Base-by-base conservation (phyloP, 192 early-diverging fungal species). In the Entomortierella lignicola region DNA sequence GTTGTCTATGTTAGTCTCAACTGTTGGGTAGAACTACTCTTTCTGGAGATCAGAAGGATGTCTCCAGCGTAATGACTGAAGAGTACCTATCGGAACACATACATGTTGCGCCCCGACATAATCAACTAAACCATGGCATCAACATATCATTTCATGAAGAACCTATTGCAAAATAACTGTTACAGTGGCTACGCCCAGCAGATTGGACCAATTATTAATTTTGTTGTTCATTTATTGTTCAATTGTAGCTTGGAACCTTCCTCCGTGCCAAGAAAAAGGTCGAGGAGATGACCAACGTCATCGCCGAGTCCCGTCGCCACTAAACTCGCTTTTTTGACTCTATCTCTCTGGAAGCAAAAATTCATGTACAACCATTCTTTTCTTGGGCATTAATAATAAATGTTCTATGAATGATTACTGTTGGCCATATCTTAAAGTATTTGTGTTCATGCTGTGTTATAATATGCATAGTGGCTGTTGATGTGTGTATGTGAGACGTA, bases 261-360 rank as follows among this genome's bases (percentile, higher is more conserved):
- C 82, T 90, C 82, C 97, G 97, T 82, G 94, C 96, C 84, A 99
- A 99, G 94, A 92, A 89, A 75, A 99, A 99, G 95, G 94, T 99
- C 81, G 98, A 99, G 73, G 97, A 99, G 89, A 92, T 99, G 81
- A 87, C 89, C 63, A 87, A 86, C 85, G 91, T 98, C 73, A 95
- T 99, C 62, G 93, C 94, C 69, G 94, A 96, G 73, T 91, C 94
- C 74, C 95, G 98, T 83, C 95, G 97, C 57, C 75, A 79, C 63
- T 79, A 79, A 79, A 79, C n/a, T 26, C 29, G 27, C 31, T 18
- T 57, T 34, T n/a, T 51, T 32, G 42, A 37, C 54, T 55, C 37
- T 41, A 17, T 56, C 13, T 43, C 39, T 66, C n/a, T 48, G 26
- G 29, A 17, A 42, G 21, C 44, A 26, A 20, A 48, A 39, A 54